These are phyloP conservation scores for Corymbia calophylla DNA, from an alignment of 441 rosid species.

Conservation along the genomic window DNA sequence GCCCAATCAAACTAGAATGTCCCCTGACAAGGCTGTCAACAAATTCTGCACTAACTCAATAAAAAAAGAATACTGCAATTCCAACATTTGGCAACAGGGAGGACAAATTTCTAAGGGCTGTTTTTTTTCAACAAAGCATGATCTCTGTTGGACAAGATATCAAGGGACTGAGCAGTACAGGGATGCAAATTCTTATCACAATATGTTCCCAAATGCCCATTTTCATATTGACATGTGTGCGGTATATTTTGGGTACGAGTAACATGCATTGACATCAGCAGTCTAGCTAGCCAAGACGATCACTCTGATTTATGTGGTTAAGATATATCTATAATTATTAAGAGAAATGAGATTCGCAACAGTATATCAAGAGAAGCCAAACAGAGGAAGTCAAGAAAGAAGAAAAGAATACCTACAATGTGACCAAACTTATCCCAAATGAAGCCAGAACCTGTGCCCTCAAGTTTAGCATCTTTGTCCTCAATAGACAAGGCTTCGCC, in stretches of 20 bases:
- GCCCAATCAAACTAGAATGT: neutral
- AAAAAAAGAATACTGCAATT: neutral
- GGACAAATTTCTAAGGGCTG: neutral
- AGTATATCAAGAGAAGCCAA: neutral
- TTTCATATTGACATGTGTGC: neutral
- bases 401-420: constrained; percentile 47
- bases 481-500: constrained; percentile 14
- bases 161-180: neutral
- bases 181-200: neutral
- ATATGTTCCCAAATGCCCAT: neutral
- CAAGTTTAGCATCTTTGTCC: constrained; percentile 54
- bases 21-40: neutral
- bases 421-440: constrained; percentile 95
- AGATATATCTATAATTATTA: neutral
- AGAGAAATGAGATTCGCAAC: neutral
- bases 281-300: neutral
- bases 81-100: neutral
- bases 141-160: neutral
- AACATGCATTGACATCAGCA: neutral
- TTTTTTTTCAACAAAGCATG: neutral
- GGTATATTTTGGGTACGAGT: neutral
- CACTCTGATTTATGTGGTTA: neutral
- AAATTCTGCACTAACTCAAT: neutral
- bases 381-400: neutral
- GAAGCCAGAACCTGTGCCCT: constrained; percentile 94